These are phyloP conservation scores for Pestalotiopsis sp. DNA, from an alignment of 2,329 filamentous ascomycete genomes.

Conservation along the genomic window DNA sequence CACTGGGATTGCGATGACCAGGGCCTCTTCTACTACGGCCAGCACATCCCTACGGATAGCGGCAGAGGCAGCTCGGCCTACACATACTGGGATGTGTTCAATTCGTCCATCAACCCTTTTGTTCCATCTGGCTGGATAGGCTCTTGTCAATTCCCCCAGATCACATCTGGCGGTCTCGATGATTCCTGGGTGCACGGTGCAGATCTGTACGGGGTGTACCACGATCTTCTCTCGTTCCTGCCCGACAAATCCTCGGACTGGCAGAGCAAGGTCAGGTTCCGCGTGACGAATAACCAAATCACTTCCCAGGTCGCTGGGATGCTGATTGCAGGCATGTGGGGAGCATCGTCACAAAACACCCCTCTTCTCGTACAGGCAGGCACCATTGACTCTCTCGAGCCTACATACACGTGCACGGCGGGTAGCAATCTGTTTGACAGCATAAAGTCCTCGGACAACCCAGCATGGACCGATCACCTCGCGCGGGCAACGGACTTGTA, in stretches of 20 bases:
- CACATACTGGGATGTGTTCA: slow-evolving; percentile 69
- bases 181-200: slow-evolving; percentile 76
- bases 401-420: slow-evolving; percentile 66
- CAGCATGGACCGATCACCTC: slow-evolving; percentile 67
- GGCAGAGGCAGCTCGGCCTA: slow-evolving; percentile 41
- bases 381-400: slow-evolving; percentile 73
- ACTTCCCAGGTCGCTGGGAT: slow-evolving; percentile 80
- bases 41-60: slow-evolving; percentile 53
- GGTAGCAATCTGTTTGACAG: slow-evolving; percentile 44
- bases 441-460: slow-evolving; percentile 48
- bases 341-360: slow-evolving; percentile 35
- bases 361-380: slow-evolving; percentile 55
- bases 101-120: slow-evolving; percentile 68
- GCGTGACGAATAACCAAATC: slow-evolving; percentile 82
- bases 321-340: slow-evolving; percentile 73
- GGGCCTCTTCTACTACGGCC: slow-evolving; percentile 70
- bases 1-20: slow-evolving; percentile 74
- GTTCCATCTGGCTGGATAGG: slow-evolving; percentile 68
- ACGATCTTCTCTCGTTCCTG: slow-evolving; percentile 68
- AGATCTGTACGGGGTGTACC: slow-evolving; percentile 79
- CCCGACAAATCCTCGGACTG: slow-evolving; percentile 50
- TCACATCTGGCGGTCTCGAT: slow-evolving; percentile 70
- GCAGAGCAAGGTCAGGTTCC: slow-evolving; percentile 56
- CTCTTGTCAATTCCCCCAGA: slow-evolving; percentile 80
- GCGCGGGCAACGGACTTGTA: slow-evolving; percentile 58